Conservation (phyloP, 2,329 filamentous ascomycete genomes). For the Eutypella sp. region DNA sequence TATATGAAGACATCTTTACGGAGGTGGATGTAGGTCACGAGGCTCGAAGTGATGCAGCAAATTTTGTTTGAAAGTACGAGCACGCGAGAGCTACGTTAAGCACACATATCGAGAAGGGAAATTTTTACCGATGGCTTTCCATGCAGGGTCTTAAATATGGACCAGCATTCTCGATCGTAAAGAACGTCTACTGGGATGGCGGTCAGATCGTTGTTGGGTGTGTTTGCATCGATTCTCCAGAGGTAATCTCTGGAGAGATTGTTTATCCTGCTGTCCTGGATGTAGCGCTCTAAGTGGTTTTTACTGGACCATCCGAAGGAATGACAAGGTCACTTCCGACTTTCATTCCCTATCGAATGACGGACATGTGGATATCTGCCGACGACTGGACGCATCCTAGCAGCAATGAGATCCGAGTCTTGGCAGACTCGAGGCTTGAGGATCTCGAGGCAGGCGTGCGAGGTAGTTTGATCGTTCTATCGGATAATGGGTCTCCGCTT, state of each 20-base stretch:
- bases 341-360: conserved; percentile 18
- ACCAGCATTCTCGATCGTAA: conserved; percentile 13
- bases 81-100: conserved; percentile 7
- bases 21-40: conserved; percentile 1
- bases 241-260: conserved; percentile 8
- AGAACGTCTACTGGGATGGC: conserved; percentile 19
- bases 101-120: conserved; percentile 11
- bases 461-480: conserved; percentile 16
- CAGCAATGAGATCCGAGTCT: conserved; percentile 11
- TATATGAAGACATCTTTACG: conserved; percentile 9
- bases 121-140: conserved; percentile 14
- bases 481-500: conserved; percentile 19
- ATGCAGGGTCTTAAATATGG: conserved; percentile 19
- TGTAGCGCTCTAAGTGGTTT: conserved; percentile 19
- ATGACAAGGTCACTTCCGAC: conserved; percentile 2
- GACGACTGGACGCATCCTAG: conserved; percentile 18
- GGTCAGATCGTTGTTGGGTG: conserved; percentile 7
- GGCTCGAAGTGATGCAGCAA: not conserved
- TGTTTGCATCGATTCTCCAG: conserved; percentile 4
- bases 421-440: conserved; percentile 7
- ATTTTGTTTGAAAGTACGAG: conserved; percentile 1
- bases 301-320: conserved; percentile 7
- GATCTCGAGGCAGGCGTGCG: conserved; percentile 9
- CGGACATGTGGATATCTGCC: conserved; percentile 21
- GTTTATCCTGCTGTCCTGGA: conserved; percentile 29